Base-by-base conservation (phyloP, 306 rosid genomes). In the Trifolium dubium region DNA sequence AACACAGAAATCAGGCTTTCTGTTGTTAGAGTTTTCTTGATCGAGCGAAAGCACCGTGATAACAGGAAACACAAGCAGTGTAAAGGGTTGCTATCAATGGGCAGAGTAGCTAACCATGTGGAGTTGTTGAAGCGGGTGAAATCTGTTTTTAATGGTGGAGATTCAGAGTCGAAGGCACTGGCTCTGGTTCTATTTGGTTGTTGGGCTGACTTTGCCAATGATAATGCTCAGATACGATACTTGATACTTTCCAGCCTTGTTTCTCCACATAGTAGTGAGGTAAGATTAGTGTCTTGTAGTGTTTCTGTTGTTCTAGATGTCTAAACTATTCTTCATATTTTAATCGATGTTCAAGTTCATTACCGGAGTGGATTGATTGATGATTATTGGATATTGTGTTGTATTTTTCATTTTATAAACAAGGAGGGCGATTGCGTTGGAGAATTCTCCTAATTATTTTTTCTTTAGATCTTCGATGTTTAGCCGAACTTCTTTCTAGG, bases 141-240 rank as follows among this genome's bases (percentile, higher is more conserved):
- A 88, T 74, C 82, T 80, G 91, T 88, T 79, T 87, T 79, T 69
- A 82, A 84, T 29, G 10, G 51, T 62, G 91, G 88, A 50, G 92
- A 87, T 77, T 76, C 18, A 44, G 84, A 84, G 64, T 88, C 91
- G 12, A 89, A 71, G 72, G 87, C 89, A 41, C 44, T 88, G 76
- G 89, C 96, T 81, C 81, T 93, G 81, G 74, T 85, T 82, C 73
- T 93, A 64, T 91, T 86, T 53, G 97, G 98, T 67, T 93, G 98
- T 73, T 93, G 98, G 97, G 94, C 94, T 47, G 87, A 87, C 73
- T 86, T 91, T 44, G 79, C 93, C 11, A 79, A 86, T 49, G 91
- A 86, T 70, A 84, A 88, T 81, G 85, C 90, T 17, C 92, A 86
- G 69, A 87, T 89, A 41, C 87, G 96, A 37, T 91, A 93, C 80